Conservation (phyloP, 371 early-diverging fungal genomes). For the Syncephalis fuscata region DNA sequence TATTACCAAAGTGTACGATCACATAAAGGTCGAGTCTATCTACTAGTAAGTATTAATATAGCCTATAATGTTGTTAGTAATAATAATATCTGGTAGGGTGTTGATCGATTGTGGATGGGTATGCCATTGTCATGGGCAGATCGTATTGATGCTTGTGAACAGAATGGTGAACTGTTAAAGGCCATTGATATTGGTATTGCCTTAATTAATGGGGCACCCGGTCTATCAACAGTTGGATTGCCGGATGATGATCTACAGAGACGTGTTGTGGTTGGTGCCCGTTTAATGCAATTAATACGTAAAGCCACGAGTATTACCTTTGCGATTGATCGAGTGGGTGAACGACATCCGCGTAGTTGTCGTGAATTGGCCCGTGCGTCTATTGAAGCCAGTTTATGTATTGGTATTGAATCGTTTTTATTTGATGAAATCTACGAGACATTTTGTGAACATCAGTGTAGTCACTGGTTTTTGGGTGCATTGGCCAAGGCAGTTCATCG, state of each 20-base stretch:
- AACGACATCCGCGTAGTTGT: constrained; percentile 19
- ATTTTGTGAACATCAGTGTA: constrained; percentile 27
- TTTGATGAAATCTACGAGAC: constrained; percentile 57
- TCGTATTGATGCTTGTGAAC: constrained; percentile 46
- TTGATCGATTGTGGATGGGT: constrained; percentile 39
- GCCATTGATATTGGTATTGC: constrained; percentile 47
- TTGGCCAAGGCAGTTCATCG: constrained; percentile 44
- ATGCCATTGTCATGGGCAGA: constrained; percentile 60
- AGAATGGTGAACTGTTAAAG: constrained; percentile 50
- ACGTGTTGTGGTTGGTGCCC: constrained; percentile 37
- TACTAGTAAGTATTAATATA: constrained; percentile 25
- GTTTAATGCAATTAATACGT: constrained; percentile 52
- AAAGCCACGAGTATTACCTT: constrained; percentile 46
- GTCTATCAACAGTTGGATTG: constrained; percentile 47
- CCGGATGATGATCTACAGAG: constrained; percentile 42
- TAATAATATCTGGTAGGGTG: constrained; percentile 25
- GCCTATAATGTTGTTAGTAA: background rate
- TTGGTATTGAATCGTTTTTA: constrained; percentile 44
- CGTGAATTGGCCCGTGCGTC: constrained; percentile 36
- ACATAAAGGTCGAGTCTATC: constrained; percentile 47
- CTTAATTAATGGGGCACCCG: constrained; percentile 41
- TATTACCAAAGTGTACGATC: constrained; percentile 46
- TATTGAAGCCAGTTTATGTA: constrained; percentile 47
- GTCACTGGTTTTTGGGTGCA: constrained; percentile 39
- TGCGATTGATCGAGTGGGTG: constrained; percentile 21